Conservation (phyloP, 2,329 filamentous ascomycete species). For the Colletotrichum sp. region DNA sequence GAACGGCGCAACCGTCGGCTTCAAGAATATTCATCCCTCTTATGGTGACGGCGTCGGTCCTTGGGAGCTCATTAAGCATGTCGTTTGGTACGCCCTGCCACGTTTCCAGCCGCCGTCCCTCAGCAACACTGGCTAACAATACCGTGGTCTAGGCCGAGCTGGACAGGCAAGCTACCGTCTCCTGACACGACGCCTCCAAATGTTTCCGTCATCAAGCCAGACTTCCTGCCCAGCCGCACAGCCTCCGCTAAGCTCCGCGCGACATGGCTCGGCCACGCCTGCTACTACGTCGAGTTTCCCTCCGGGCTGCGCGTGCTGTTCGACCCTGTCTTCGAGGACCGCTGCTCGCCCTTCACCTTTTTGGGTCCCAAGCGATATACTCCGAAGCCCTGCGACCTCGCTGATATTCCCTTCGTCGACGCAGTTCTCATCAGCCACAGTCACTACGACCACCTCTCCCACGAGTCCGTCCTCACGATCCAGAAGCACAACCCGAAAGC, state of each 20-base stretch:
- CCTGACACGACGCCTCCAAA: conserved; percentile 71
- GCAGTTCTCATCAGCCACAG: conserved; percentile 85
- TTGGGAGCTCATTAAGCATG: conserved; percentile 29
- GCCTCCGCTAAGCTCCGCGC: conserved; percentile 70
- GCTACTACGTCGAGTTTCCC: conserved; percentile 91
- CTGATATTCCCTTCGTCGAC: conserved; percentile 79
- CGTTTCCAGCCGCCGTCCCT: background rate
- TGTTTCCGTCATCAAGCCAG: conserved; percentile 69
- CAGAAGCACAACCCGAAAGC: conserved; percentile 74
- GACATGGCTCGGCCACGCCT: conserved; percentile 95
- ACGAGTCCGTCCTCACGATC: conserved; percentile 75
- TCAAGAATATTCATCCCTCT: conserved; percentile 59
- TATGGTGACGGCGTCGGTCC: conserved; percentile 27
- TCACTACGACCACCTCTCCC: conserved; percentile 91
- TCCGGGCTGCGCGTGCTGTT: conserved; percentile 87
- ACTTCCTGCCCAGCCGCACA: conserved; percentile 67
- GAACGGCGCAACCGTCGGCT: conserved; percentile 44
- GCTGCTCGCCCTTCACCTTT: conserved; percentile 78
- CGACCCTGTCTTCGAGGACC: conserved; percentile 89
- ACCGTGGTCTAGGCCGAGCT: conserved; percentile 33
- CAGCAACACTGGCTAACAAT: background rate
- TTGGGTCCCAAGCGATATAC: conserved; percentile 81
- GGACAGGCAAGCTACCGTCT: conserved; percentile 41
- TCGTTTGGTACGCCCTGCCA: conserved; percentile 38
- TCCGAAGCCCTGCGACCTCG: conserved; percentile 74